Evolutionary conservation across 768 basidiomycete species (phyloP), one percentile per base, ranked within the genome.

Genomic region (Termitomyces sp.): DNA sequence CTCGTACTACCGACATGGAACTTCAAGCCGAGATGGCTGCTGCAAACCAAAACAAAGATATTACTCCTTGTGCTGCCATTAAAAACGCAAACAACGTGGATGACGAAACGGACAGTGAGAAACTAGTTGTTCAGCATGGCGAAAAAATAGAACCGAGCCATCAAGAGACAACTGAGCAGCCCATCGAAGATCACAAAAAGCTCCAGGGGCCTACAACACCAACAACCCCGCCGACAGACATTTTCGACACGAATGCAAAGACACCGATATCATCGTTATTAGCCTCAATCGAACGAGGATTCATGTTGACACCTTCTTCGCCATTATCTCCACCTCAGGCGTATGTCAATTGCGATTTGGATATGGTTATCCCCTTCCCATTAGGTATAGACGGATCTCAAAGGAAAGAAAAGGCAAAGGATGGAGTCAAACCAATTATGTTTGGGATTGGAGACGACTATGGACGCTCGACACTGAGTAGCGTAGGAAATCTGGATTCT

Each of bases 261-360:
- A 88, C 87, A 32, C 87, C 87, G 2, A 89, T 89, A 49, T 87
- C 87, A 7, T 74, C 81, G 9, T 76, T 89, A 32, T 70, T 85
- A 46, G 73, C 76, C 16, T 80, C 85, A 3, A 89, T 89, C 55
- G 79, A 88, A 61, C 79, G 77, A 16, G 87, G 86, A 33, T 89
- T 89, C 68, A 68, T 85, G n/a, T 78, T 82, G 62, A 83, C 85
- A 3, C 86, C 85, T 16, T 75, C 74, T n/a, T 77, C 81, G 1
- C 84, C 85, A 2, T 73, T 87, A 38, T 84, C 86, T 2, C 84
- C 84, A 18, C 79, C 81, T 26, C 73, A 79, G 55, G 72, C 76
- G 32, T 81, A 84, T 59, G 55, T 69, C 44, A 47, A 55, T 24
- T 48, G 57, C 33, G 55, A 53, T 20, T 33, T 33, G 30, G 55